Evolutionary conservation across 164 flowering plant genomes (phyloP).

Genomic region (Annona squamosa): DNA sequence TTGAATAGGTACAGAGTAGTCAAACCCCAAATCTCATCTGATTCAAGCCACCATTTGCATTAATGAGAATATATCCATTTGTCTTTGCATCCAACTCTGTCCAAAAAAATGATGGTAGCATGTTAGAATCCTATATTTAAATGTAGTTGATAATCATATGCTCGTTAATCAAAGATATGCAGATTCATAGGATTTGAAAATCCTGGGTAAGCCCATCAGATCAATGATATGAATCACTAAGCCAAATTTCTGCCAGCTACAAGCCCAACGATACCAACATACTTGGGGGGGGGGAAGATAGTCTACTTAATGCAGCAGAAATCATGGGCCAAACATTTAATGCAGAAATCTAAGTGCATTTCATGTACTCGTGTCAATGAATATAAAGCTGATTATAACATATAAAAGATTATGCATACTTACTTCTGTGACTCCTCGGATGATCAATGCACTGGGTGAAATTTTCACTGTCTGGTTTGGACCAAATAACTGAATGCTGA

Average conservation of each 20-base stretch:
- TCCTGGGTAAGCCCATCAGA: neutral
- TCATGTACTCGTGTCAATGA: neutral
- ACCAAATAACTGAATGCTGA: slow-evolving; percentile 81
- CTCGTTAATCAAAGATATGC: neutral
- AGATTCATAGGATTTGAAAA: neutral
- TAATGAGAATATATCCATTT: slow-evolving; percentile 78
- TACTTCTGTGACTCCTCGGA: slow-evolving; percentile 57
- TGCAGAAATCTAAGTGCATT: neutral
- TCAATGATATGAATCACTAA: neutral
- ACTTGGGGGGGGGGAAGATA: neutral
- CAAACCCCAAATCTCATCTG: slow-evolving; percentile 99
- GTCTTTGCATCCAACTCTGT: slow-evolving; percentile 65
- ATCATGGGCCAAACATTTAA: neutral
- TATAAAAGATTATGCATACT: slow-evolving; percentile 5
- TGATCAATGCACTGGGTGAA: slow-evolving; percentile 66
- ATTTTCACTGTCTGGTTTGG: slow-evolving; percentile 68
- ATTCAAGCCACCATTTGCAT: slow-evolving; percentile 98
- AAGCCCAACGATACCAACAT: neutral
- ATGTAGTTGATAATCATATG: neutral
- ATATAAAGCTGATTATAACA: neutral
- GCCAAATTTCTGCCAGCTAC: neutral
- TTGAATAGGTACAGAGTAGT: slow-evolving; percentile 23
- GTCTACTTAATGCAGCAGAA: neutral
- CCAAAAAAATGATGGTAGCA: slow-evolving; percentile 9
- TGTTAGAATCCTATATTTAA: neutral